Percentiles rank a stretch among this genome's conserved stretches.
Evolutionary conservation across 345 rosid genomes (phyloP).

Genomic region (Moringa oleifera): DNA sequence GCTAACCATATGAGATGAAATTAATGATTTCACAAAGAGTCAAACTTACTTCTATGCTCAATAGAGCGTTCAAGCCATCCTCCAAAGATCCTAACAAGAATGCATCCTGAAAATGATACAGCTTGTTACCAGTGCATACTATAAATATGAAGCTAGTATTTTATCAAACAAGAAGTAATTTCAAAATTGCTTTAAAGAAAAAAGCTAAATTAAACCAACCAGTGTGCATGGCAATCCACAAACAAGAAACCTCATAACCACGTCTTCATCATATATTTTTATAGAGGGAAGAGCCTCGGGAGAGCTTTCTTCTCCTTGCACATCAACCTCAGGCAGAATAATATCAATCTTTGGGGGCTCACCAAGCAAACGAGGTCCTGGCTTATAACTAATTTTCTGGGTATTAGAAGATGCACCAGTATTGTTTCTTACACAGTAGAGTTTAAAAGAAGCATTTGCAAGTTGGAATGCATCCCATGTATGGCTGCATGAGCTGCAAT

Average conservation of each 20-base stretch:
- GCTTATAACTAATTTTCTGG: constrained; percentile 40
- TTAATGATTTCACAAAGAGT: constrained; percentile 7
- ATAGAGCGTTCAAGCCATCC: constrained; percentile 92
- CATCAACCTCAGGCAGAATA: constrained; percentile 51
- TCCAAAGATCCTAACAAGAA: constrained; percentile 59
- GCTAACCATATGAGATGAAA: background rate
- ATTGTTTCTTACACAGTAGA: constrained; percentile 54
- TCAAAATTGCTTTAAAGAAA: constrained; percentile 10
- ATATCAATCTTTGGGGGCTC: constrained; percentile 84
- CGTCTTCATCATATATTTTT: constrained; percentile 94
- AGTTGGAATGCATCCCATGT: constrained; percentile 91
- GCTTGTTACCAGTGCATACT: constrained; percentile 14
- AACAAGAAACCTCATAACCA: constrained; percentile 76
- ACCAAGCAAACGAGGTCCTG: constrained; percentile 78
- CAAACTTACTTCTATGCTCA: constrained; percentile 86
- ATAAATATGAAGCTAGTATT: constrained; percentile 5
- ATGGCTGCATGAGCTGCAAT: constrained; percentile 83
- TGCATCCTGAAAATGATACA: constrained; percentile 55
- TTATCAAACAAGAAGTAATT: constrained; percentile 14
- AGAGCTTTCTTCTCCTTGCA: constrained; percentile 69
- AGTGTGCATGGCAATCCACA: constrained; percentile 61
- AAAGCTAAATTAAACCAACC: constrained; percentile 42
- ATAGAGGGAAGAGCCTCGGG: constrained; percentile 70
- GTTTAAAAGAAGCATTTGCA: constrained; percentile 81
- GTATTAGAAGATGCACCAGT: constrained; percentile 29